Conservation (phyloP, 2,329 filamentous ascomycete species). For the Acrocalymma vagum region DNA sequence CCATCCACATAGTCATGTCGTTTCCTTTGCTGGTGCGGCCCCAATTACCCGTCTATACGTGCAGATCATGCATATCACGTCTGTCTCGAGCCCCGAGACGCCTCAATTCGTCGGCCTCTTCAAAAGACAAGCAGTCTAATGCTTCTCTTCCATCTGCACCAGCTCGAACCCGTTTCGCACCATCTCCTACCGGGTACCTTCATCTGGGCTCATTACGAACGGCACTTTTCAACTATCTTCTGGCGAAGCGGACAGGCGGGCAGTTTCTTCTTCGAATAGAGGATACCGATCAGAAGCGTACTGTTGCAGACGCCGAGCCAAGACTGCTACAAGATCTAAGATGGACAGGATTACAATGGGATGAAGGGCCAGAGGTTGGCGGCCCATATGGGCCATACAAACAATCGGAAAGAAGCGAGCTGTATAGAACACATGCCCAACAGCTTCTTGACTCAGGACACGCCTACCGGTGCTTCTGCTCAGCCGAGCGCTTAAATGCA, state of each 20-base stretch:
- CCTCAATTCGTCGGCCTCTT: constrained; percentile 20
- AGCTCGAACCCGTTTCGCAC: constrained; percentile 84
- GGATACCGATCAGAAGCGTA: constrained; percentile 91
- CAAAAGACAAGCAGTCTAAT: constrained; percentile 16
- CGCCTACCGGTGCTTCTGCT: constrained; percentile 95
- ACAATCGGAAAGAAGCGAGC: constrained; percentile 80
- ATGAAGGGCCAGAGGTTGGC: constrained; percentile 86
- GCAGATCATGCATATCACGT: constrained; percentile 36
- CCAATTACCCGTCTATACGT: constrained; percentile 34
- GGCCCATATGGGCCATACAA: constrained; percentile 87
- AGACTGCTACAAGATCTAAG: constrained; percentile 79
- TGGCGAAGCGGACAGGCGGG: constrained; percentile 87
- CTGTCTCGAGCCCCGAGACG: constrained; percentile 24
- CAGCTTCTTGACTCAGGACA: constrained; percentile 73
- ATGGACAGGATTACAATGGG: constrained; percentile 93
- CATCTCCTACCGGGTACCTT: constrained; percentile 92
- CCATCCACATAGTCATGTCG: constrained; percentile 26
- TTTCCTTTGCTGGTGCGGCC: constrained; percentile 26
- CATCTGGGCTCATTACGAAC: constrained; percentile 92
- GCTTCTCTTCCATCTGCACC: constrained; percentile 36
- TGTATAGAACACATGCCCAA: constrained; percentile 77
- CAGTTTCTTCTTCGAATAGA: constrained; percentile 92
- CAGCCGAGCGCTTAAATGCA: constrained; percentile 71
- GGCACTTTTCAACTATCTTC: constrained; percentile 92
- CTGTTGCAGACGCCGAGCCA: constrained; percentile 80